Evolutionary conservation across 192 early-diverging fungal species (phyloP), one percentile per base, ranked within the genome.

Genomic region (Umbelopsis sp.): DNA sequence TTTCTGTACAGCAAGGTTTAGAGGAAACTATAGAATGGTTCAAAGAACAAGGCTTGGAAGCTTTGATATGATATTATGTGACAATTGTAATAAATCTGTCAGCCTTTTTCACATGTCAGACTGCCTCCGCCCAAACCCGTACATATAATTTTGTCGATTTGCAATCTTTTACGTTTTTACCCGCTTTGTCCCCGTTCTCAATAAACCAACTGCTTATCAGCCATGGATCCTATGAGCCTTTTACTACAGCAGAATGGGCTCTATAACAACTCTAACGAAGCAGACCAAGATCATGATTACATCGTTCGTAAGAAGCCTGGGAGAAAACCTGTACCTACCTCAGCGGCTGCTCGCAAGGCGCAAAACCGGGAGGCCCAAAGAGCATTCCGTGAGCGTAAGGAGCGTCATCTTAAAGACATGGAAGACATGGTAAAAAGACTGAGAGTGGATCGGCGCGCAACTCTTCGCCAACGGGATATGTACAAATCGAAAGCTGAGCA

Each of bases 301-400:
- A 84, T 79, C 69, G 78, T 82, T 29, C 80, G 83, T 4, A 88
- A 86, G 54, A 88, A 85, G 54, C 87, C 87, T n/a, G 87, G 87
- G 8, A 72, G 87, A 6, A 88, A 88, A 29, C 87, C 87, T 21
- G 85, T 86, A 41, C 87, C 87, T 50, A 85, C 85, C 22, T 86
- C 85, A 6, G 85, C 87, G n/a, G 87, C 85, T 25, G 71, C 86
- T 34, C 76, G 87, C 9, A 88, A 88, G 32, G 93, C 90, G 16
- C 95, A 96, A 78, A 96, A 96, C 77, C 84, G 95, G 14, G 93
- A 92, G 5, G 95, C 95, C 0, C 95, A 96, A 81, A 82, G 95
- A 14, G 95, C 95, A 2, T 96, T 96, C 74, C 90, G 95, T 68
- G 94, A 96, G 74, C 87, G 95, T 65, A 93, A 92, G 70, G 89